These are phyloP conservation scores for Trichosanthes truncata DNA, from an alignment of 306 rosid genomes.

Conservation along the genomic window DNA sequence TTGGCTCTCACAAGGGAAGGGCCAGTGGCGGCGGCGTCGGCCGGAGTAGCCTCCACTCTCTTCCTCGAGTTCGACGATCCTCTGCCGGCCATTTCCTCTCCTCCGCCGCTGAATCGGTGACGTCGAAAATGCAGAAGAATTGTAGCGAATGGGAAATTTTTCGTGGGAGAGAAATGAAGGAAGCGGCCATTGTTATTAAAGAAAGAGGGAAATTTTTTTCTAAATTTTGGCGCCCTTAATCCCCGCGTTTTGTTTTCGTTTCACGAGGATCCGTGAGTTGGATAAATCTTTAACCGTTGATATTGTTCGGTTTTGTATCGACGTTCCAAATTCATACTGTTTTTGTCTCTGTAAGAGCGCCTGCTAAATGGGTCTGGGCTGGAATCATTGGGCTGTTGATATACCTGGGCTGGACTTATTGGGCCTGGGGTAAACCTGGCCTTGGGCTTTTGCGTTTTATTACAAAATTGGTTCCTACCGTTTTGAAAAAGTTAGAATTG, in stretches of 20 bases:
- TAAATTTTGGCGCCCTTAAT: conserved; percentile 6
- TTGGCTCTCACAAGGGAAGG: conserved; percentile 52
- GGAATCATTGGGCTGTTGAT: not conserved
- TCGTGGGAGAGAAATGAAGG: not conserved
- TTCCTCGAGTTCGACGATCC: conserved; percentile 37
- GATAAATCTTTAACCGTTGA: not conserved
- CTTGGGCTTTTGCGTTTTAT: not conserved
- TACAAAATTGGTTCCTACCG: no score
- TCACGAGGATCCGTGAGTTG: not conserved
- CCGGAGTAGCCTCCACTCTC: conserved; percentile 66
- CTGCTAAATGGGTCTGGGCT: not conserved
- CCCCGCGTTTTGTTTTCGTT: not conserved
- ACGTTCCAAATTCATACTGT: conserved; percentile 1
- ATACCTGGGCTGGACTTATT: not conserved
- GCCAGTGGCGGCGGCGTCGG: conserved; percentile 16
- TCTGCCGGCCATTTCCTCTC: conserved; percentile 27
- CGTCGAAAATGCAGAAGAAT: not conserved
- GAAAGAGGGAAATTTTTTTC: not conserved
- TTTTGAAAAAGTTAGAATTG: no score
- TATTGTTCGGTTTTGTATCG: not conserved
- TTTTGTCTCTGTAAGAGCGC: not conserved
- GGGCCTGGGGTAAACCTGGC: not conserved
- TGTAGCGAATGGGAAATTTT: not conserved
- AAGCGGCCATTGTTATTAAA: not conserved
- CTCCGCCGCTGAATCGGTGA: not conserved